phyloP scores from a whole-genome alignment of 805 yeast genomes.

The Nakazawaea ishiwadae region DNA sequence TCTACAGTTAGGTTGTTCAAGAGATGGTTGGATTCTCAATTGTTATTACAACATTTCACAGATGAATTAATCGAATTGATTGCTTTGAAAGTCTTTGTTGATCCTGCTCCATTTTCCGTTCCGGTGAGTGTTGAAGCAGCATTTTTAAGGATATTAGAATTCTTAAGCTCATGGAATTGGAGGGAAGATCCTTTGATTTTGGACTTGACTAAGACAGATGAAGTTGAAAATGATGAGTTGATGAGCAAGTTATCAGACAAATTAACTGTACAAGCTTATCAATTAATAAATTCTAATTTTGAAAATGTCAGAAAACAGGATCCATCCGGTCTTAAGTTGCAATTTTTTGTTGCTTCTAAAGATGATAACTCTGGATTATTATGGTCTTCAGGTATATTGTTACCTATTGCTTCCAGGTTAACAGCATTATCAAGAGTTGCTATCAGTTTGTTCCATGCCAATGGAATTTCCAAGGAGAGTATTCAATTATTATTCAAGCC shows the following conservation, averaged over 20 bases:
- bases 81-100: conserved; percentile 80
- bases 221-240: conserved; percentile 28
- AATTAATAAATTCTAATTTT: conserved; percentile 59
- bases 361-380: conserved; percentile 83
- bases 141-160: conserved; percentile 66
- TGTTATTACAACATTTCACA: conserved; percentile 62
- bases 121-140: conserved; percentile 83
- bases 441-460: conserved; percentile 36
- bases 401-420: conserved; percentile 82
- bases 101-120: conserved; percentile 75
- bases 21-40: conserved; percentile 83
- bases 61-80: conserved; percentile 82
- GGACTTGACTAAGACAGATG: conserved; percentile 58
- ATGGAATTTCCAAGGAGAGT: conserved; percentile 25
- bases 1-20: conserved; percentile 83
- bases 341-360: conserved; percentile 77
- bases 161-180: conserved; percentile 91
- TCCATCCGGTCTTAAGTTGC: conserved; percentile 75
- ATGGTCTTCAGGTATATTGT: conserved; percentile 50
- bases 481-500: conserved; percentile 69
- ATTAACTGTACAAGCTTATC: conserved; percentile 56
- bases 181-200: conserved; percentile 77
- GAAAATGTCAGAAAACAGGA: conserved; percentile 67
- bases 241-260: conserved; percentile 52
- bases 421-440: conserved; percentile 86